phyloP scores from a whole-genome alignment of 371 early-diverging fungal species.

The Lichtheimia ornata region DNA sequence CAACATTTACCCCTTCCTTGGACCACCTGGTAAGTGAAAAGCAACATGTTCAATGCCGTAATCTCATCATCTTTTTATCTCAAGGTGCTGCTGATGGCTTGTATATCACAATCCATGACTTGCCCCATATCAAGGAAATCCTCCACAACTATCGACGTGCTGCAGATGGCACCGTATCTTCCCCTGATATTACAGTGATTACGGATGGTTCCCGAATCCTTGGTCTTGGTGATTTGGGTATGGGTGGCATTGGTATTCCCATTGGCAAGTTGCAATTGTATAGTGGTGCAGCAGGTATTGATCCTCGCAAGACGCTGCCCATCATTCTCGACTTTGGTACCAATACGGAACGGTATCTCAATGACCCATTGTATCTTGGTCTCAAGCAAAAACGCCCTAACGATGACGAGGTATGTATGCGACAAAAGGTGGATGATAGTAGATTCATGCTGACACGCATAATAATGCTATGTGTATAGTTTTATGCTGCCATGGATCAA shows the following conservation, averaged over 20 bases:
- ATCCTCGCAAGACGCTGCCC: slow-evolving; percentile 84
- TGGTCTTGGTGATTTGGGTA: slow-evolving; percentile 90
- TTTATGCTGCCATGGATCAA: slow-evolving; percentile 79
- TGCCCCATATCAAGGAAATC: slow-evolving; percentile 60
- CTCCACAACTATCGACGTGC: slow-evolving; percentile 65
- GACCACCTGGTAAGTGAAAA: slow-evolving; percentile 61
- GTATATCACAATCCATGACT: slow-evolving; percentile 77
- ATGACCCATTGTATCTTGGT: slow-evolving; percentile 91
- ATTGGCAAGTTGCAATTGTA: slow-evolving; percentile 91
- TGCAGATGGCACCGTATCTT: slow-evolving; percentile 36
- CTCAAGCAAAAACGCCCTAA: slow-evolving; percentile 69
- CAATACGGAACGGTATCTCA: slow-evolving; percentile 72
- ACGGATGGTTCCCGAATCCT: slow-evolving; percentile 93
- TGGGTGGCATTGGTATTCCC: slow-evolving; percentile 92
- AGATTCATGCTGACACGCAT: too few species aligned
- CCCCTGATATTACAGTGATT: slow-evolving; percentile 82
- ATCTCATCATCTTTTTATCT: not conserved
- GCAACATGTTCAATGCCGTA: not conserved
- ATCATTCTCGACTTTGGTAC: slow-evolving; percentile 91
- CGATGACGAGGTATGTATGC: slow-evolving; percentile 48
- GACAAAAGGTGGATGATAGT: not conserved
- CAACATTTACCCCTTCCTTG: slow-evolving; percentile 82
- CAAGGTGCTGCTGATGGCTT: slow-evolving; percentile 73
- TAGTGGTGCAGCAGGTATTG: slow-evolving; percentile 87
- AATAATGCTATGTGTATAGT: slow-evolving; percentile 34